Evolutionary conservation across 768 basidiomycete species (phyloP), one percentile per base, ranked within the genome.

Genomic region (Auriscalpium microsporum): DNA sequence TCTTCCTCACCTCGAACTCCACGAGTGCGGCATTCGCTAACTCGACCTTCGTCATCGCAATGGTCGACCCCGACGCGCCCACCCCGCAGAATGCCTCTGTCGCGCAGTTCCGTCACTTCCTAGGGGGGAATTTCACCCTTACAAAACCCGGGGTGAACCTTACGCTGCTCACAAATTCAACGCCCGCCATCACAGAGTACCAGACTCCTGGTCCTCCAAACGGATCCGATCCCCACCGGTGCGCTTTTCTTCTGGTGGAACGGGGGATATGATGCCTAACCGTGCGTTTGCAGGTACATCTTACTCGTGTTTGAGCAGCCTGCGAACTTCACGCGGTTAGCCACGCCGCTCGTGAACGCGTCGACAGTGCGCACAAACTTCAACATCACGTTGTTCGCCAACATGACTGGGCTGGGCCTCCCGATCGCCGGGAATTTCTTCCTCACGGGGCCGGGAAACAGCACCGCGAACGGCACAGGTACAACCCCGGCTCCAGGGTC

Each of bases 31-130:
- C 38, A 5, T 7, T 52, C 6, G 51, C 10, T 1, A 14, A 23
- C 8, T 40, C 38, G 51, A 19, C 51, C 14, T 52, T 52, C 37
- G 37, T 52, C 19, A 36, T 52, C 6, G 51, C 51, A 6, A 42
- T 52, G 17, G 38, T 52, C 40, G 51, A 52, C 38, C 51, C 51
- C 51, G 51, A 52, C 51, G 51, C 51, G 40, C 51, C 51, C 19
- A 52, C 51, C 7, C 51, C 51, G 8, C 38, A 52, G 40, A 52
- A 52, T 38, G 7, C 16, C 37, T 42, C 51, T 7, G 37, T 52
- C n/a, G 36, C 51, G 8, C 11, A 52, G 11, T 16, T 44, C 37
- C 38, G 37, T 17, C 51, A 52, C 40, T 16, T 52, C 38, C 16
- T 52, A 36, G 51, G 19, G 19, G 11, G 11, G 19, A 33, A 44